phyloP scores from a whole-genome alignment of 225 moss, liverwort and hornwort genomes.

The Polytrichum formosum region DNA sequence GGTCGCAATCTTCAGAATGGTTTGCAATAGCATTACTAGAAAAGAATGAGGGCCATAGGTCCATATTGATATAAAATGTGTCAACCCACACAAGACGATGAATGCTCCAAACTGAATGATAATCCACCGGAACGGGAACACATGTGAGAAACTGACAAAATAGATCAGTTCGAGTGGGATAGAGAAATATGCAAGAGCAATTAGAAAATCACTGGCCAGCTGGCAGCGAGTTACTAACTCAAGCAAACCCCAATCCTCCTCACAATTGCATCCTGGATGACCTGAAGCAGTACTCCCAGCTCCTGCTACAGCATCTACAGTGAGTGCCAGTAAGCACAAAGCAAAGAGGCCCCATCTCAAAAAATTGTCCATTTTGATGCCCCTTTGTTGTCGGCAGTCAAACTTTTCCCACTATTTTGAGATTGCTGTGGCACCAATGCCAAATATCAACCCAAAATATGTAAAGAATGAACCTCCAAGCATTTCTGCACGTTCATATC shows the following conservation, averaged over 20 bases:
- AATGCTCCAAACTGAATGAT: slow-evolving; percentile 87
- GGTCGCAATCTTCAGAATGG: slow-evolving; percentile 78
- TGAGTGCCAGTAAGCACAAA: slow-evolving; percentile 28
- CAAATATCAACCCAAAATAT: background rate
- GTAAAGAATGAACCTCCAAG: slow-evolving; percentile 12
- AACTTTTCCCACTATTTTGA: background rate
- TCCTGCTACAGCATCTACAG: slow-evolving; percentile 53
- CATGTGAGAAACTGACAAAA: slow-evolving; percentile 82
- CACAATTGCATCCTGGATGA: slow-evolving; percentile 71
- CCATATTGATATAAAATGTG: slow-evolving; percentile 91
- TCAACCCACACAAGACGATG: slow-evolving; percentile 87
- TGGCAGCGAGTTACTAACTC: slow-evolving; percentile 82
- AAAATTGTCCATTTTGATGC: slow-evolving; percentile 32
- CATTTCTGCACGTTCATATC: slow-evolving; percentile 17
- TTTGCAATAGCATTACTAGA: slow-evolving; percentile 74
- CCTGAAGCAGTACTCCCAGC: slow-evolving; percentile 46
- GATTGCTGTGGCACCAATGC: too few species aligned
- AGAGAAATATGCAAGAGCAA: slow-evolving; percentile 91
- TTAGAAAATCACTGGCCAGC: slow-evolving; percentile 86
- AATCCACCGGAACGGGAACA: slow-evolving; percentile 88
- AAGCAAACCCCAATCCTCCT: slow-evolving; percentile 72
- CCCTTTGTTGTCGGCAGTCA: background rate
- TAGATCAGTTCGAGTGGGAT: slow-evolving; percentile 90
- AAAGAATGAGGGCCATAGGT: slow-evolving; percentile 91
- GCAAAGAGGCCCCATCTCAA: slow-evolving; percentile 30